These are phyloP conservation scores for Dentipellis fragilis DNA, from an alignment of 768 basidiomycete species.

Conservation along the genomic window DNA sequence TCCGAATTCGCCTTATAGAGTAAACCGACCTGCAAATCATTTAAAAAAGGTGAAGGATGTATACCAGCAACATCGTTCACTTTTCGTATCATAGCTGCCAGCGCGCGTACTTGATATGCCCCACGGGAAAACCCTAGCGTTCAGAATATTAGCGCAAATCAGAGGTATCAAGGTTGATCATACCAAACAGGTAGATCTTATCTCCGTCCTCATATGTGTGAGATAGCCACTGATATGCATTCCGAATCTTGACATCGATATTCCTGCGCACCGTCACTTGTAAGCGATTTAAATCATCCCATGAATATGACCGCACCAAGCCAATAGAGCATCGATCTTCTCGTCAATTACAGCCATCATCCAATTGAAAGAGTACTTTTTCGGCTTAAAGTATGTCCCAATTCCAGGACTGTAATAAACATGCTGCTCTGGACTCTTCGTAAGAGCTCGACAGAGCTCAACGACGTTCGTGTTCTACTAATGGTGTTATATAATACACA, in stretches of 20 bases:
- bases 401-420: conserved; percentile 32
- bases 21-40: conserved; percentile 27
- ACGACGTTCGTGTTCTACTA: conserved; percentile 31
- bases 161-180: background rate
- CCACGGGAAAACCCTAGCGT: conserved; percentile 33
- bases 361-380: conserved; percentile 16
- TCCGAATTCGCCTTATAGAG: conserved; percentile 29
- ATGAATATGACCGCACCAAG: conserved; percentile 20
- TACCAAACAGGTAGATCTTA: conserved; percentile 33
- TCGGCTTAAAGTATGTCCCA: conserved; percentile 23
- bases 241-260: conserved; percentile 23
- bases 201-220: conserved; percentile 28
- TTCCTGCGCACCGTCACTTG: conserved; percentile 25
- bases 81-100: conserved; percentile 34
- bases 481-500: background rate
- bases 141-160: background rate
- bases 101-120: conserved; percentile 31
- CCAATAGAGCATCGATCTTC: conserved; percentile 25
- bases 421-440: conserved; percentile 23
- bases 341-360: too few species aligned
- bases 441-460: conserved; percentile 26
- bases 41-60: background rate
- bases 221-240: conserved; percentile 31
- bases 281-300: background rate
- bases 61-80: conserved; percentile 13